These are phyloP conservation scores for Cryphonectria japonica DNA, from an alignment of 2,329 filamentous ascomycete genomes.

Conservation along the genomic window DNA sequence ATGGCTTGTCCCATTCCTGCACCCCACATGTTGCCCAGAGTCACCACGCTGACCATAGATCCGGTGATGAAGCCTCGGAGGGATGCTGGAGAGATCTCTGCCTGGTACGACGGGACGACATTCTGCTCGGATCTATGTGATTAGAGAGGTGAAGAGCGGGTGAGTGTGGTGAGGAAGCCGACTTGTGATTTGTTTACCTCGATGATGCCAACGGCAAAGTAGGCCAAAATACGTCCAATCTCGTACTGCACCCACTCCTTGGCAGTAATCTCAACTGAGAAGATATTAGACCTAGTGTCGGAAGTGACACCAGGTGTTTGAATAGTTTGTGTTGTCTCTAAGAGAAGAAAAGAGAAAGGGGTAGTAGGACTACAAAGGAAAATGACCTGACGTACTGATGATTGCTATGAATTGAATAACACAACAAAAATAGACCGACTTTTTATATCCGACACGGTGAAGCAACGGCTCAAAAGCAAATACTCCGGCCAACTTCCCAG, in stretches of 20 bases:
- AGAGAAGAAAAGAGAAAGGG: background rate
- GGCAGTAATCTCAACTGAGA: constrained; percentile 18
- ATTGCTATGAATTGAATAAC: constrained; percentile 18
- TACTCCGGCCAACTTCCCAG: constrained; percentile 15
- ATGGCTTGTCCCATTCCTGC: constrained; percentile 13
- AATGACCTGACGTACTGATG: constrained; percentile 2
- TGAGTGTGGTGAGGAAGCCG: background rate
- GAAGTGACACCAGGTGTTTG: background rate
- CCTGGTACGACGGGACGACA: constrained; percentile 19
- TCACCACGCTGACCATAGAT: background rate
- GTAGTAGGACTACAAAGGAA: background rate
- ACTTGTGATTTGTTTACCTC: constrained; percentile 1
- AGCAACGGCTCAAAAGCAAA: constrained; percentile 17
- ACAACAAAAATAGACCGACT: constrained; percentile 9
- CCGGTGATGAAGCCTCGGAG: constrained; percentile 22
- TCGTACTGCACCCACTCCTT: constrained; percentile 24
- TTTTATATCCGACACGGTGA: constrained; percentile 21
- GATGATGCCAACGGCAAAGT: constrained; percentile 34
- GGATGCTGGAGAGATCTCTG: constrained; percentile 18
- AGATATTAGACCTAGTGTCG: no score
- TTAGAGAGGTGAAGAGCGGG: background rate
- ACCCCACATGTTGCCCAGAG: constrained; percentile 18
- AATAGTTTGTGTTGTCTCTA: background rate
- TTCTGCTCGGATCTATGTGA: background rate
- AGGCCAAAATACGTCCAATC: constrained; percentile 33